Conservation (phyloP, 768 basidiomycete species). For the Asterophora lycoperdoides region DNA sequence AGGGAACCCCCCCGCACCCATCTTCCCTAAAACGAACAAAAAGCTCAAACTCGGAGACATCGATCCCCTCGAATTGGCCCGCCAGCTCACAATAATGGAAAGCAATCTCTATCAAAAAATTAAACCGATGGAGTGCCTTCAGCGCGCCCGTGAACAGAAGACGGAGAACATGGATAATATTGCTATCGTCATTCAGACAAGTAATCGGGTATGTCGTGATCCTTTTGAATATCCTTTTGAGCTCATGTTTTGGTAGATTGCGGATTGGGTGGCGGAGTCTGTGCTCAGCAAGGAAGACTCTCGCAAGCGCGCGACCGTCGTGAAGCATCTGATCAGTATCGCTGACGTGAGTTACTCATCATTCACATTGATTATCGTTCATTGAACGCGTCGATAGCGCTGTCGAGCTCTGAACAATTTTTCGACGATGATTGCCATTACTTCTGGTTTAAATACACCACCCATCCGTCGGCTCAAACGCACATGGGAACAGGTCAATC, state of each 20-base stretch:
- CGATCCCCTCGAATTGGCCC: conserved; percentile 83
- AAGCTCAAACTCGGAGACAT: conserved; percentile 83
- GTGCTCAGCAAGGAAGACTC: conserved; percentile 81
- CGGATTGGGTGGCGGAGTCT: conserved; percentile 87
- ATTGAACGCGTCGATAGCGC: conserved; percentile 45
- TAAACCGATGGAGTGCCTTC: conserved; percentile 84
- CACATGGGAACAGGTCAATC: conserved; percentile 87
- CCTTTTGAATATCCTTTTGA: neutral
- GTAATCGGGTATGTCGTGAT: conserved; percentile 61
- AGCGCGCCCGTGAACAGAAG: conserved; percentile 74
- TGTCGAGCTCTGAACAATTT: conserved; percentile 90
- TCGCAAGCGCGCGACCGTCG: conserved; percentile 69
- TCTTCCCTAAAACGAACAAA: conserved; percentile 66
- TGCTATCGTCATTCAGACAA: conserved; percentile 79
- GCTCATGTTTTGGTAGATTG: conserved; percentile 52
- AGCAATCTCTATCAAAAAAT: conserved; percentile 84
- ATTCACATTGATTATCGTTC: conserved; percentile 7
- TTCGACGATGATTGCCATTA: conserved; percentile 94
- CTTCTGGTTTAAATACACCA: conserved; percentile 90
- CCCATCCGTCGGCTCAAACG: conserved; percentile 90
- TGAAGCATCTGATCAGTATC: conserved; percentile 88
- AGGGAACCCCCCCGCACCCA: conserved; percentile 67
- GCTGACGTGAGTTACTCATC: conserved; percentile 70
- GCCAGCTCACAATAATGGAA: conserved; percentile 92
- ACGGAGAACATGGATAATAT: conserved; percentile 79